These are phyloP conservation scores for Boletellus ananiceps DNA, from an alignment of 768 basidiomycete genomes.

Conservation along the genomic window DNA sequence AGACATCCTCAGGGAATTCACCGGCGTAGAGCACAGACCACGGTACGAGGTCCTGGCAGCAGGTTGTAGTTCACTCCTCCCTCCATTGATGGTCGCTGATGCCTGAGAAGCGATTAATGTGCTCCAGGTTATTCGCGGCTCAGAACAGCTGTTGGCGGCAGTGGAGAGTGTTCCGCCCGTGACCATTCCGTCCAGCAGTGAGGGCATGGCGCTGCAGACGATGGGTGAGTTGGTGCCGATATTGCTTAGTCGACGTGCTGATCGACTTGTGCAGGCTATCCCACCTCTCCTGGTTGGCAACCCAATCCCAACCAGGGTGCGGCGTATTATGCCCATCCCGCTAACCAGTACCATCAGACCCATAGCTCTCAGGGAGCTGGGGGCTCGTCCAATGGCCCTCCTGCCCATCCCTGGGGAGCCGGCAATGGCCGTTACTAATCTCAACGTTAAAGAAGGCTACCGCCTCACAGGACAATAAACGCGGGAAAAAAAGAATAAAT, in stretches of 20 bases:
- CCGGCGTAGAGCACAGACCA: conserved; percentile 8
- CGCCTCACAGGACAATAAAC: too few species aligned
- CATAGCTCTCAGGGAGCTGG: too few species aligned
- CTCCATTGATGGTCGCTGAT: neutral
- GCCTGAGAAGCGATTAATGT: conserved; percentile 8
- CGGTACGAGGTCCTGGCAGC: conserved; percentile 18
- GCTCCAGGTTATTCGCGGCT: neutral
- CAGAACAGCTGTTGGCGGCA: too few species aligned
- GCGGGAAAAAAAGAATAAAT: too few species aligned
- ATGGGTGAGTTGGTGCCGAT: conserved; percentile 1
- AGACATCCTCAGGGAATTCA: conserved; percentile 10
- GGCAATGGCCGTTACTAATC: neutral
- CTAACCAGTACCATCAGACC: neutral
- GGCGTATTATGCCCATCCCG: neutral
- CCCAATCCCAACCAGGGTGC: neutral
- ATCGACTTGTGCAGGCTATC: conserved; percentile 4
- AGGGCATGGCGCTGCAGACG: neutral
- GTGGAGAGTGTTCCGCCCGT: too few species aligned
- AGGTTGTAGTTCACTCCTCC: conserved; percentile 6
- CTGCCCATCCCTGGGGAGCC: neutral
- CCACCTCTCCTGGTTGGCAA: neutral
- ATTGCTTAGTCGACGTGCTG: neutral
- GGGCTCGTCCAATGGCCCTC: neutral
- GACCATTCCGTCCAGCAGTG: neutral
- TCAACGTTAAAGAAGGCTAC: neutral